Base-by-base conservation (phyloP, 73 alveolate genomes). In the Paramecium biaurelia region DNA sequence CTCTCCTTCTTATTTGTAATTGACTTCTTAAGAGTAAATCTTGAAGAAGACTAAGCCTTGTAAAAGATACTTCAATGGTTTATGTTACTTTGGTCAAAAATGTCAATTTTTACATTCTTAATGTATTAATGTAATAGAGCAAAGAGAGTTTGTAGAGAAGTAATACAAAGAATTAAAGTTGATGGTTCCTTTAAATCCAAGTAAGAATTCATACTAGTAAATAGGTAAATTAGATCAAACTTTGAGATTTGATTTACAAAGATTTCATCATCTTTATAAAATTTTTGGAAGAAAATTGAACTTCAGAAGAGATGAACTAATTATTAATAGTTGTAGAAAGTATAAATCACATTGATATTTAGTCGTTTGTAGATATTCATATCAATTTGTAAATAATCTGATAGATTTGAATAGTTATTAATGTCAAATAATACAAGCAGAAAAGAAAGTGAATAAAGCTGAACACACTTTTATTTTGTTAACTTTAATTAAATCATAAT, bases 371-470 rank as follows among this genome's bases (percentile, higher is more conserved):
- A 28, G 5, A n/a, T 70, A 26, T 70, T 70, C 57, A 32, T 1
- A 12, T 26, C 37, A 7, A 32, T 70, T 9, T 32, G 59, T 42
- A 35, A 72, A 35, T 34, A 38, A 42, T 70, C 26, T 14, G 26
- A 72, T 32, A 20, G 34, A 2, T 32, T 72, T 2, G 67, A 72
- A 18, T 12, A 72, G 1, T 72, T 34, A 32, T 42, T 72, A 1
- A 58, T 58, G 76, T 70, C 85, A 30, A 72, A 72, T 32, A 24
- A 30, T 32, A 63, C 47, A 14, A 72, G 86, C 45, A 72, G 86
- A 72, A 72, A 72, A 72, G 86, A 32, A n/a, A 72, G 86, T n/a
- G 86, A 72, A 72, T 72, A 72, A 20, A 34, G 41, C 37, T 72
- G 86, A 72, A 38, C 30, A 0, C 68, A 18, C 10, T 53, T 18